Evolutionary conservation across 208 protist genomes (phyloP), one percentile per base, ranked within the genome.

Genomic region (Herpetomonas muscarum): DNA sequence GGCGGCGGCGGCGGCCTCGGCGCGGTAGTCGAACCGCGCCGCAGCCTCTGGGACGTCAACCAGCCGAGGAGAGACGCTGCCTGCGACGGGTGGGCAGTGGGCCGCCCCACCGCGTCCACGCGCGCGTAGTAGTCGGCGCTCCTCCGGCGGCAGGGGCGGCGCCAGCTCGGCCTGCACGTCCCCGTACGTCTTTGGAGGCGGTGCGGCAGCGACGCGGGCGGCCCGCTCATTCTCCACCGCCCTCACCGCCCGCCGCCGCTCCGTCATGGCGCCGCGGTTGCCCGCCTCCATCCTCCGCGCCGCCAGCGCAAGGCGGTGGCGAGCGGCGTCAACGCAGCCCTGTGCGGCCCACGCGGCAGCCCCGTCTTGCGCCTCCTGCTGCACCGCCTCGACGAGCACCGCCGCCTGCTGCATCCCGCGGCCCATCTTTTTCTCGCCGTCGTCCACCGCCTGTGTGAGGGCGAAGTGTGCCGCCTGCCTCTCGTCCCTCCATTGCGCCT

Each of bases 261-360:
- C 61, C 36, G 56, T 41, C 21, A 60, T 61, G n/a, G 45, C 56
- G 1, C 37, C 12, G 9, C 29, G 29, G 2, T 68, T 39, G n/a
- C 67, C 61, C 12, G n/a, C 45, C 24, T 79, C 67, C 19, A 69
- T 51, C 1, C 47, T 21, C 42, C 56, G 61, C 36, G 56, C 64
- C 21, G 61, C 85, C n/a, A 61, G 26, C 21, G 80, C 85, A 15
- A 92, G 56, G 0, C 71, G 71, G 54, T 74, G 70, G 0, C 85
- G 65, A 9, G 76, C 78, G 5, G 41, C 45, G 46, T 81, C 79
- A 21, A 92, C 45, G 7, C 60, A 22, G 30, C 67, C 67, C 50
- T 92, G 81, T 6, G 76, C 74, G 15, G 30, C 53, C 85, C 85
- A 92, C 36, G 85, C 85, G 46, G 37, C 26, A 1, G 67, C 60